Base-by-base conservation (phyloP, 306 rosid species). In the Gastrolobium bilobum region DNA sequence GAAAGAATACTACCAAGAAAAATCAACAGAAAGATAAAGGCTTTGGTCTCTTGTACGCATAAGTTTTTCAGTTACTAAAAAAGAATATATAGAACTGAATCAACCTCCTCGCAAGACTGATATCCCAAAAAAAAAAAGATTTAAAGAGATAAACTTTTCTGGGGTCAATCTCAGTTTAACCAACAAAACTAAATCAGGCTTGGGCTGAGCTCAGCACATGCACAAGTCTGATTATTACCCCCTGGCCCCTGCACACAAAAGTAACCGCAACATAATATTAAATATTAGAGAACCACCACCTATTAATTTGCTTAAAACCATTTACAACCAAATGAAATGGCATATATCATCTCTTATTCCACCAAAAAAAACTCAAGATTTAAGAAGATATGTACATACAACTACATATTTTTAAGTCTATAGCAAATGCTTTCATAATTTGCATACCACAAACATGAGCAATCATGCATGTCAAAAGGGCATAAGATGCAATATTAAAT, bases 361-460 rank as follows among this genome's bases (percentile, higher is more conserved):
- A 50, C 4, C 20, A 0, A 50, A 15, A 5, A 11, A n/a, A 13
- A 4, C 15, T 50, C 15, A n/a, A 29, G 35, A 52, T 51, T 70
- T 70, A 37, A 51, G 48, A 70, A 33, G 62, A 4, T 50, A 20
- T 26, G 58, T 53, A 71, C 39, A 42, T 63, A 26, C 44, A 31
- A 71, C 26, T 33, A 37, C 64, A 75, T 59, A 66, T 9, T 72
- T 9, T 72, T 48, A 69, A 53, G 20, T 64, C 56, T 9, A 71
- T 50, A 29, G 42, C 11, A 80, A 34, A 76, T 6, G 64, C 75
- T 68, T 14, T 3, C 13, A 69, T 47, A 81, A 82, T 78, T 72
- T 51, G 68, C 97, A n/a, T 95, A 95, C 99, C 98, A 87, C 96
- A 95, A 80, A 93, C 91, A 84, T 91, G 98, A 80, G 99, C 98